Base-by-base conservation (phyloP, 331 rosid species). In the Cucumis variabilis region DNA sequence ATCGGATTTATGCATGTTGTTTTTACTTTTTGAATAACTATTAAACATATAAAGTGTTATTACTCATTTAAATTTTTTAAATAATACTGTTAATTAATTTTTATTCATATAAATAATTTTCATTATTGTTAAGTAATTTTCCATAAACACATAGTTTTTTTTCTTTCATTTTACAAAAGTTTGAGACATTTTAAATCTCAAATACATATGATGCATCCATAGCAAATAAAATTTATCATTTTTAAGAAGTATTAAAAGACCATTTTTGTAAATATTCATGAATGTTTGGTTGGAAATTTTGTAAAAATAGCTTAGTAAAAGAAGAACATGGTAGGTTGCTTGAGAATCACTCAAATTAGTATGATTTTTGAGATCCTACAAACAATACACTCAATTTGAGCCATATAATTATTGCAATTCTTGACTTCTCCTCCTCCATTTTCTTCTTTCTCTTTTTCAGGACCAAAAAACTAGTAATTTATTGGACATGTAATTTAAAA, bases 261-360 rank as follows among this genome's bases (percentile, higher is more conserved):
- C 1, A 16, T 48, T 6, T 48, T 77, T 77, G 12, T 77, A 50
- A 48, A 77, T 19, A 76, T 12, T 11, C 24, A 9, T 46, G 19
- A 9, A 76, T 46, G 55, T 1, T 46, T 12, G 7, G 20, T 76
- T 20, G 48, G 46, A 19, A 17, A 0, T 37, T 73, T 19, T 37
- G 24, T 73, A 10, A 37, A 20, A 73, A 73, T 33, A 37, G 11
- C 53, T 73, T 73, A 20, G 79, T 20, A 44, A 44, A 1, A 37
- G 17, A 48, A 48, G 41, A 48, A n/a, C 21, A 24, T 50, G 83
- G 83, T 77, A 77, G n/a, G 9, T 77, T 50, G 83, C 83, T 77
- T 77, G 65, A 50, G 23, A n/a, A 24, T 6, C 83, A 77, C 83
- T 77, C 83, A 75, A 75, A 75, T 75, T 46, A 48, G 24, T 48